A percentile compares a stretch with the other conserved stretches of the same genome.
phyloP scores from a whole-genome alignment of 805 yeast genomes.

The Candida tallmaniae region DNA sequence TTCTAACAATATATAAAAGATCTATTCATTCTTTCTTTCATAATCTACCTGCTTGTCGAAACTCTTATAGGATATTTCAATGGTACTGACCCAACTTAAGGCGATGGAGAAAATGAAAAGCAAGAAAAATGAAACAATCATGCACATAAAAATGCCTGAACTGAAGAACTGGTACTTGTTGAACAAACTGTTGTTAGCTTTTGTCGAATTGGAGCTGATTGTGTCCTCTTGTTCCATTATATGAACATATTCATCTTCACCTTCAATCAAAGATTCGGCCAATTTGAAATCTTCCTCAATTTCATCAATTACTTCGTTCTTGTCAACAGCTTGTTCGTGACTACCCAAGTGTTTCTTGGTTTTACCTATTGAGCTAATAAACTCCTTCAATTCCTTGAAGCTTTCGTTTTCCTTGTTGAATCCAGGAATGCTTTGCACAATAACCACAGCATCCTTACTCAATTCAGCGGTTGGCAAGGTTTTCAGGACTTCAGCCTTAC shows the following conservation, averaged over 20 bases:
- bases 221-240: conserved; percentile 16
- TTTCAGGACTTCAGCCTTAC: conserved; percentile 2
- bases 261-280: conserved; percentile 30
- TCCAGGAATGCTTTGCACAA: conserved; percentile 4
- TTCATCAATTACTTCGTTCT: conserved; percentile 10
- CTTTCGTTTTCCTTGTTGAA: conserved; percentile 2
- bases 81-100: conserved; percentile 62
- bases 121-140: conserved; percentile 61
- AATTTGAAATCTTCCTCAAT: conserved; percentile 29
- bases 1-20: neutral
- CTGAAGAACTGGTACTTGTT: conserved; percentile 67
- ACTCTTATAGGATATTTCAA: conserved; percentile 77
- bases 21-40: conserved; percentile 44
- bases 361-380: conserved; percentile 13
- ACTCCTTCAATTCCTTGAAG: neutral
- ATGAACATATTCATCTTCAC: conserved; percentile 17
- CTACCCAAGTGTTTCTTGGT: conserved; percentile 2
- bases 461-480: too few species aligned
- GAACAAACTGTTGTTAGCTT: conserved; percentile 43
- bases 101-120: conserved; percentile 56
- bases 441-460: neutral
- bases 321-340: neutral
- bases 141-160: conserved; percentile 75
- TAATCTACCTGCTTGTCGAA: conserved; percentile 65
- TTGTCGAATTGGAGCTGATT: conserved; percentile 4